These are phyloP conservation scores for Plectosphaerella cucumerina DNA, from an alignment of 2,329 filamentous ascomycete genomes.

Conservation along the genomic window DNA sequence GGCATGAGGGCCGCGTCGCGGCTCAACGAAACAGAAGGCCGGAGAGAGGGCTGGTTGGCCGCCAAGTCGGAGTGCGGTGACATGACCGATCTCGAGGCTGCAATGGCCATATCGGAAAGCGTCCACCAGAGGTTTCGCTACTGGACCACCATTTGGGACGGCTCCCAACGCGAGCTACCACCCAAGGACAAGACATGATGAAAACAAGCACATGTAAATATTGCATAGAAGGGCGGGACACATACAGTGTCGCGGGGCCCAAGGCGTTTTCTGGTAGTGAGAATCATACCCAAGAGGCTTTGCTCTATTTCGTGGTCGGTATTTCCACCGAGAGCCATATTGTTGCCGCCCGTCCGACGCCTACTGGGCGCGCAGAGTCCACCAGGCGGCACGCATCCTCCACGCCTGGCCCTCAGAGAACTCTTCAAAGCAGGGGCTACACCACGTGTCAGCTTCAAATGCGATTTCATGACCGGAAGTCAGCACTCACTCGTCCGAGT, in stretches of 20 bases:
- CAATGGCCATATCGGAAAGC: background rate
- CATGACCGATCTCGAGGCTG: background rate
- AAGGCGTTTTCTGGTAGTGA: too few species aligned
- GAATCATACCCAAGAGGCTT: too few species aligned
- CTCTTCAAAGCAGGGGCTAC: conserved; percentile 36
- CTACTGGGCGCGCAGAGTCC: conserved; percentile 18
- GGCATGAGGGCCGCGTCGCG: background rate
- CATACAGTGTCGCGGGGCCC: too few species aligned
- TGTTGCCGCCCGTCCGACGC: background rate
- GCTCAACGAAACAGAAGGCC: conserved; percentile 8
- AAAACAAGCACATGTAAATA: too few species aligned
- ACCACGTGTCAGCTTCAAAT: conserved; percentile 16
- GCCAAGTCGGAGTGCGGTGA: background rate
- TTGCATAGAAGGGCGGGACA: too few species aligned
- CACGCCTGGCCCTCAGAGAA: conserved; percentile 37
- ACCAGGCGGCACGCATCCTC: conserved; percentile 23
- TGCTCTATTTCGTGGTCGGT: too few species aligned
- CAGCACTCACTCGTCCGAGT: conserved; percentile 36
- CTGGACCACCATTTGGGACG: conserved; percentile 1
- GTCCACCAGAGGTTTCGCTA: background rate
- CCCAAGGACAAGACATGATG: too few species aligned
- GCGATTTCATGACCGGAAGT: conserved; percentile 1
- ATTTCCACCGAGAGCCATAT: background rate
- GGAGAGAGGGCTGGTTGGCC: conserved; percentile 8
- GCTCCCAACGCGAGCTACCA: background rate